Evolutionary conservation across 2,329 filamentous ascomycete species (phyloP).

Genomic region (Neofusicoccum ribis): DNA sequence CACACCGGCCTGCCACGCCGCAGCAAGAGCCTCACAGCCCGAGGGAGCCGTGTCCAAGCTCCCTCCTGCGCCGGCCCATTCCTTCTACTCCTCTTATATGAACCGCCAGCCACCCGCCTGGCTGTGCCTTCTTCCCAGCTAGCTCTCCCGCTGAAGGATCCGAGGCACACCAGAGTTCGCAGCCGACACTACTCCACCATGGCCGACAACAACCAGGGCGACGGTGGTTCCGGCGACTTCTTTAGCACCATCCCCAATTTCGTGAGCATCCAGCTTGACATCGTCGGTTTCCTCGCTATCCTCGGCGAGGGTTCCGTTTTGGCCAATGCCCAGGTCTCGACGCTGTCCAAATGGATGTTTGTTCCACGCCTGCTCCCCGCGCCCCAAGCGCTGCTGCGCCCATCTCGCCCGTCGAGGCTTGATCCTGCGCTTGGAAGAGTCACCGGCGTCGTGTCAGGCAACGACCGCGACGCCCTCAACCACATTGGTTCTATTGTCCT

Average conservation of each 20-base stretch:
- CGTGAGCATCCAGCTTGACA: conserved; percentile 51
- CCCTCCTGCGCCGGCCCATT: background rate
- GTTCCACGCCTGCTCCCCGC: conserved; percentile 53
- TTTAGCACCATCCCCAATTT: conserved; percentile 20
- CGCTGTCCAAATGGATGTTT: conserved; percentile 51
- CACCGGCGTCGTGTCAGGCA: conserved; percentile 50
- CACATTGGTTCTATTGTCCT: conserved; percentile 52
- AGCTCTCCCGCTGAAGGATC: conserved; percentile 4
- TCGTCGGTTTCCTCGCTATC: conserved; percentile 58
- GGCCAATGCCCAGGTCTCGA: conserved; percentile 52
- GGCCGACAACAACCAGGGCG: background rate
- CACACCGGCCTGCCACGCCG: background rate
- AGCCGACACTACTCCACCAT: background rate
- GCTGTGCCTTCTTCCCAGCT: conserved; percentile 2
- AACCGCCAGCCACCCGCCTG: background rate
- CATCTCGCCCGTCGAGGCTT: conserved; percentile 45
- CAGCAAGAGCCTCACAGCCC: background rate
- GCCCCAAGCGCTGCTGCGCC: conserved; percentile 51
- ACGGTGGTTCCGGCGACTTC: background rate
- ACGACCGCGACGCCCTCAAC: conserved; percentile 47
- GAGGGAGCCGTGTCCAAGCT: background rate
- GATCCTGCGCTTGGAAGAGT: conserved; percentile 43
- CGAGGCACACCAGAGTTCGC: background rate
- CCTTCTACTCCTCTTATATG: background rate
- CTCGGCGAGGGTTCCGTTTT: conserved; percentile 53